A percentile compares a stretch with the other conserved stretches of the same genome.
Evolutionary conservation across 345 rosid species (phyloP).

Genomic region (Syzygium aqueum): DNA sequence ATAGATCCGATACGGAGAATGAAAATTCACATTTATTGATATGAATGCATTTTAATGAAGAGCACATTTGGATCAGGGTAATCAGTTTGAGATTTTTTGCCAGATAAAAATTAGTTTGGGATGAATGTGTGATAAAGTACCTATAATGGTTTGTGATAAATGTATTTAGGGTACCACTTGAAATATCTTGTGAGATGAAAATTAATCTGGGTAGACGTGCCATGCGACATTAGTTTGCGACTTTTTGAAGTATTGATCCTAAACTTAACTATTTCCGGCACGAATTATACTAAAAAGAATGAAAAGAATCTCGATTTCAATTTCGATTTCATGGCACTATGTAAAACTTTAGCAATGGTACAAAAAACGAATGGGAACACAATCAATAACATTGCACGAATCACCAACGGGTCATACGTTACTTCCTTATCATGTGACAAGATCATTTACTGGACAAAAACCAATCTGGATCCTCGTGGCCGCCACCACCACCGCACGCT

Average conservation of each 20-base stretch:
- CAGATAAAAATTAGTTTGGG: not conserved
- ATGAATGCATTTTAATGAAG: not conserved
- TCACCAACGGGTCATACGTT: not conserved
- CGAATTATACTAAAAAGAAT: not conserved
- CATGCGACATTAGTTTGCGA: rapidly evolving
- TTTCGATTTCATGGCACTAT: not conserved
- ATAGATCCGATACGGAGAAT: not conserved
- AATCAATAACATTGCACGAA: not conserved
- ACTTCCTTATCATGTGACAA: not conserved
- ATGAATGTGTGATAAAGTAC: not conserved
- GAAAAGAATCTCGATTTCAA: not conserved
- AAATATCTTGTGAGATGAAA: not conserved
- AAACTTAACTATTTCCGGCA: not conserved
- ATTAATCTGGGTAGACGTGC: not conserved
- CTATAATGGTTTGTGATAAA: too few species aligned
- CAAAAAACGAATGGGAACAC: not conserved
- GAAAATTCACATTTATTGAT: not conserved
- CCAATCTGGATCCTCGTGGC: not conserved
- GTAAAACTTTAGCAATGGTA: not conserved
- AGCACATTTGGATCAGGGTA: not conserved
- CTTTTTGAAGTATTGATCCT: not conserved
- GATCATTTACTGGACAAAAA: not conserved
- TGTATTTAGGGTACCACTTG: rapidly evolving
- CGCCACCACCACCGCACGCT: not conserved
- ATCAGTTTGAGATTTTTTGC: not conserved